Evolutionary conservation across 2,329 filamentous ascomycete genomes (phyloP).

Genomic region (Aspergillus uvarum): DNA sequence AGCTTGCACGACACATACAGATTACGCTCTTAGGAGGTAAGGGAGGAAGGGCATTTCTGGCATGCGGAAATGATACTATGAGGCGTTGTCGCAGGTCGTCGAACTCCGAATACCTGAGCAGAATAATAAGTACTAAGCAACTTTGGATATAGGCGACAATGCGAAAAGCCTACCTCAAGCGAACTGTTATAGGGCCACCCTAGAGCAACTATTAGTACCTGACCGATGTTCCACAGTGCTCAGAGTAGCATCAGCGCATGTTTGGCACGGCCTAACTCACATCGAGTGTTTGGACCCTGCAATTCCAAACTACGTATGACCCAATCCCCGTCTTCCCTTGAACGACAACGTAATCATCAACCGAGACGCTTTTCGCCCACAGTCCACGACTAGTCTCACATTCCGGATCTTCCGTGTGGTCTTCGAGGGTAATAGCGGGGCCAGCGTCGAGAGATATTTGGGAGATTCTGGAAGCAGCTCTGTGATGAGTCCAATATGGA

Average conservation of each 20-base stretch:
- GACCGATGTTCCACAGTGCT: not conserved
- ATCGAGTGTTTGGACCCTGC: slow-evolving; percentile 79
- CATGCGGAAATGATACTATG: slow-evolving; percentile 77
- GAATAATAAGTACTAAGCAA: slow-evolving; percentile 19
- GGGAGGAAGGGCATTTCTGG: slow-evolving; percentile 79
- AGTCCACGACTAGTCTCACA: slow-evolving; percentile 58
- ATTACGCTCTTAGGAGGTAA: slow-evolving; percentile 90
- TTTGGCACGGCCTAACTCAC: slow-evolving; percentile 50
- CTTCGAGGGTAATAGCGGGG: slow-evolving; percentile 59
- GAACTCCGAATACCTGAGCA: slow-evolving; percentile 80
- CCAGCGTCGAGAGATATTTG: slow-evolving; percentile 41
- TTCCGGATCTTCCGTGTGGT: slow-evolving; percentile 60
- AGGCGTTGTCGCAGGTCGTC: slow-evolving; percentile 75
- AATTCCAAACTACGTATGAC: slow-evolving; percentile 96
- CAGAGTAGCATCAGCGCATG: not conserved
- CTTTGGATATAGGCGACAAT: not conserved
- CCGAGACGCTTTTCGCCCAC: slow-evolving; percentile 62
- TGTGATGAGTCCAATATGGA: slow-evolving; percentile 49
- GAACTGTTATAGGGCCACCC: slow-evolving; percentile 58
- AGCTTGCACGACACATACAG: slow-evolving; percentile 53
- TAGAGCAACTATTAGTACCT: slow-evolving; percentile 30
- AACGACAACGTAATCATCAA: slow-evolving; percentile 63
- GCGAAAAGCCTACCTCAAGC: slow-evolving; percentile 53
- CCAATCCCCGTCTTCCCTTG: slow-evolving; percentile 63
- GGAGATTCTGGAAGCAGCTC: slow-evolving; percentile 43